Base-by-base conservation (phyloP, 805 yeast species). In the Myxozyma melibiosi region DNA sequence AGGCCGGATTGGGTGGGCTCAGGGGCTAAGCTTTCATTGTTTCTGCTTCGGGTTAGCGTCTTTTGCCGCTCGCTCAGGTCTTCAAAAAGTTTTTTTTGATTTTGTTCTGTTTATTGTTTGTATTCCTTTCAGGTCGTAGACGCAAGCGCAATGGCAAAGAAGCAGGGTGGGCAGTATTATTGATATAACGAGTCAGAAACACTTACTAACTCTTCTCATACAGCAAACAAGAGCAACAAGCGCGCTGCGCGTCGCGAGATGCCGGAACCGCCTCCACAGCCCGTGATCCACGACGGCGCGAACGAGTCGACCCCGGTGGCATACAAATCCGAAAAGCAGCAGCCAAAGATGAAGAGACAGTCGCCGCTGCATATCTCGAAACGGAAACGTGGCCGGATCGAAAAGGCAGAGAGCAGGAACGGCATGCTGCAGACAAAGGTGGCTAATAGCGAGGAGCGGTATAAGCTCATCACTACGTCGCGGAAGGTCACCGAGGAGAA, bases 211-310 rank as follows among this genome's bases (percentile, higher is more conserved):
- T n/a, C n/a, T n/a, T n/a, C n/a, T 18, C 5, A 14, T 4, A n/a
- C 24, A 56, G 61, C 61, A 20, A 24, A 37, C 43, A 40, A 40
- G 11, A 48, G 58, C 28, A 57, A 57, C 58, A 45, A 16, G 35
- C 53, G 62, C n/a, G 58, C 39, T 7, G 62, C 62, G 5, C 51
- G 62, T 13, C 55, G 62, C 30, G 55, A 49, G 20, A 40, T 53
- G 49, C 62, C 62, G 28, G 47, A 34, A 9, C 50, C 53, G 24
- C n/a, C 40, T 8, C 50, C 53, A 3, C 55, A 39, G 35, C 46
- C 44, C 7, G 54, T 27, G 27, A 44, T 50, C 47, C 55, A 50
- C 43, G 58, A 34, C 31, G 58, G 51, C 31, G 58, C 54, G 4
- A 28, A 18, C 7, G 52, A 46, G 47, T 13, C 51, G 34, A 38